Evolutionary conservation across 2,329 filamentous ascomycete species (phyloP), one percentile per base, ranked within the genome.

Genomic region (Pseudogymnoascus sp.): DNA sequence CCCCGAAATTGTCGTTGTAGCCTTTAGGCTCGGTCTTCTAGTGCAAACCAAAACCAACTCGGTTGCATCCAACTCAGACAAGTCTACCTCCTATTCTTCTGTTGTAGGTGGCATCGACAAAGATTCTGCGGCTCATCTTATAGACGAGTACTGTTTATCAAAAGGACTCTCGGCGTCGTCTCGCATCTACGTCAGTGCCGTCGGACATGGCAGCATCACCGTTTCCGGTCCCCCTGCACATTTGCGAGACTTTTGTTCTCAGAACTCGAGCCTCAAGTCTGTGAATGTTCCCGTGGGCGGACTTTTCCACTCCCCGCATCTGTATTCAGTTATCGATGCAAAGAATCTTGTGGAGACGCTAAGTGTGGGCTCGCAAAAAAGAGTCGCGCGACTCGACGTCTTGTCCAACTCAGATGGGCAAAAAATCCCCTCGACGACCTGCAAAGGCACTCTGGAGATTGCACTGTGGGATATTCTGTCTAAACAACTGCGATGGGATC

Each of bases 71-170:
- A 19, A 19, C 41, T 49, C 41, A 19, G 11, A 49, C 8, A 26
- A 21, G 16, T 49, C 41, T 12, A 43, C 64, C 12, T 60, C 63
- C 11, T 68, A 67, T 60, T 74, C 77, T 35, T 74, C 77, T 5
- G 70, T 83, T 62, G 78, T 81, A 49, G 61, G 64, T 4, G 62
- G 66, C 26, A 10, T 67, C 39, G 74, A 69, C 65, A 75, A 76
- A 4, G 66, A 74, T 6, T 66, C 60, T 19, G 75, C 89, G 6
- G 74, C 73, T 41, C 76, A 78, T 12, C 89, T 88, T 74, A 81
- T 88, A 72, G 71, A 77, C 8, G 62, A 39, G 23, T 69, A 66
- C 37, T 60, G 58, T 35, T 12, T 14, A 60, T 11, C 12, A 62
- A 38, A 63, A 66, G 52, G 65, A 58, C 12, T 70, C 67, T 64